These are phyloP conservation scores for Microsporum audouinii DNA, from an alignment of 2,329 filamentous ascomycete species.

Conservation along the genomic window DNA sequence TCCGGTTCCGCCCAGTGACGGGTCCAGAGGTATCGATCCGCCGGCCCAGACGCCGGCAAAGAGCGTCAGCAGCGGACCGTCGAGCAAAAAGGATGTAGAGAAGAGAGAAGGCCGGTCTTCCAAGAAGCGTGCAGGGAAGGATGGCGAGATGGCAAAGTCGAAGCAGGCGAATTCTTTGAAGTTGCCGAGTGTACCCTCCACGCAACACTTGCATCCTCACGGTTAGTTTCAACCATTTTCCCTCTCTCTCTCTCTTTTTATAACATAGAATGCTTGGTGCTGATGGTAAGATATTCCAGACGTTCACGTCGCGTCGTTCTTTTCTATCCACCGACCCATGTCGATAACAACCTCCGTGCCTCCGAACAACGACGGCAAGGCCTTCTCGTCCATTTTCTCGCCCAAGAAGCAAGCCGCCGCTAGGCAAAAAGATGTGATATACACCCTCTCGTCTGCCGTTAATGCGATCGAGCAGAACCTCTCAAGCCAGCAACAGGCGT, in stretches of 20 bases:
- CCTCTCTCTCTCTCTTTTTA: not conserved
- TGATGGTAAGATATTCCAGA: slow-evolving; percentile 44
- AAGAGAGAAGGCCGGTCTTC: slow-evolving; percentile 24
- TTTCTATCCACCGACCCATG: slow-evolving; percentile 89
- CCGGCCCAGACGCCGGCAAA: slow-evolving; percentile 29
- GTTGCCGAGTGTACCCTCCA: slow-evolving; percentile 39
- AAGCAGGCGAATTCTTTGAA: slow-evolving; percentile 32
- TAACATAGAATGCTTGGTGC: not conserved
- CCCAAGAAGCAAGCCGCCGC: slow-evolving; percentile 38
- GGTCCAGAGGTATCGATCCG: slow-evolving; percentile 31
- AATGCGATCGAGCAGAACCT: slow-evolving; percentile 33
- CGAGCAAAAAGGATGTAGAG: slow-evolving; percentile 24
- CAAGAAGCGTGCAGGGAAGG: slow-evolving; percentile 27
- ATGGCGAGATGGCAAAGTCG: slow-evolving; percentile 26
- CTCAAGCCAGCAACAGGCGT: slow-evolving; percentile 19
- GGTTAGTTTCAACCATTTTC: slow-evolving; percentile 25
- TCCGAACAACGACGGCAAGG: slow-evolving; percentile 55
- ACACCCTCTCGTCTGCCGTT: slow-evolving; percentile 47
- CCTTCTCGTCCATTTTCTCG: slow-evolving; percentile 78
- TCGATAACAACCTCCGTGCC: slow-evolving; percentile 76
- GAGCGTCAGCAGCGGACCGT: slow-evolving; percentile 24
- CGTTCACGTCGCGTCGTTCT: slow-evolving; percentile 80
- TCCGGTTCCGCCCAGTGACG: slow-evolving; percentile 36
- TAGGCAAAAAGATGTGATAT: slow-evolving; percentile 49
- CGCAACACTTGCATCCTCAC: slow-evolving; percentile 38